Base-by-base conservation (phyloP, 805 yeast species). In the Blastobotrys robertii region DNA sequence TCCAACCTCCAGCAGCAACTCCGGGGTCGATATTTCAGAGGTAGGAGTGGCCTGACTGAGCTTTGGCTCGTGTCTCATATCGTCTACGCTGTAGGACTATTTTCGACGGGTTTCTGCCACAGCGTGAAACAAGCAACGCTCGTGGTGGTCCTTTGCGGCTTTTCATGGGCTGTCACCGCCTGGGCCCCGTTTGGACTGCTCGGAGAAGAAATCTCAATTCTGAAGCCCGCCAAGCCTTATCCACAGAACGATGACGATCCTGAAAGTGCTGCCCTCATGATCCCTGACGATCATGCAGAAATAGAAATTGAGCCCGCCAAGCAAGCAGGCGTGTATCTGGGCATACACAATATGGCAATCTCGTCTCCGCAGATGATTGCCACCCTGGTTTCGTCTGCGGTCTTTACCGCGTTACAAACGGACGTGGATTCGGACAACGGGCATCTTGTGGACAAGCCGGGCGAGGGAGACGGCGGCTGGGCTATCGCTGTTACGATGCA, bases 151-250 rank as follows among this genome's bases (percentile, higher is more conserved):
- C 48, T 75, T 10, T 56, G 76, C 42, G 84, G 84, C 3, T 63
- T 77, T 22, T 71, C 83, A 0, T 79, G 84, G 84, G 83, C 84
- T 1, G 65, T 68, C 45, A 79, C 82, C 0, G 64, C 77, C 8
- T 79, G 84, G 84, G 78, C 79, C 2, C 84, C 84, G 8, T 79
- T 76, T 58, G 78, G 77, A 1, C 54, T 79, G 34, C 73, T 79
- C 10, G 75, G 79, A 15, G 79, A 76, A 38, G 59, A 62, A 12
- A 58, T 62, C 31, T 60, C 53, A 32, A 48, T 50, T 39, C 48
- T 60, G 15, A 31, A 40, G 7, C 37, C 14, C 39, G 19, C 37
- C 25, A 32, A 16, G 8, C 35, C 19, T 19, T 30, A 10, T 58
- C 58, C 7, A 15, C 38, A 48, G 77, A 72, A 13, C 7, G 39